Base-by-base conservation (phyloP, 108 stramenopile species). In the Pseudonitzschia pungens region DNA sequence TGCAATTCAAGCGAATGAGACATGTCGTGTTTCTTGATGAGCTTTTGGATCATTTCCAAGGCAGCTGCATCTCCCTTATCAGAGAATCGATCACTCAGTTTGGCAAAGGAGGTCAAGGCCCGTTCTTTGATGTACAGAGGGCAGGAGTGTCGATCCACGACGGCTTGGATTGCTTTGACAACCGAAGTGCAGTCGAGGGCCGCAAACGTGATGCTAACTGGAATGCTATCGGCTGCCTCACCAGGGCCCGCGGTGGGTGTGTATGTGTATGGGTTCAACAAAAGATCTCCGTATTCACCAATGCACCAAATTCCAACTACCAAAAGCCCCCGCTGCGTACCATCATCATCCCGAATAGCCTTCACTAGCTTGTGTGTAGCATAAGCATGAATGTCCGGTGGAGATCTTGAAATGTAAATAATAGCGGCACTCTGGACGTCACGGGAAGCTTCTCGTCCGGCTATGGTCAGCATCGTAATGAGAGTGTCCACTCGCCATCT, bases 281-380 rank as follows among this genome's bases (percentile, higher is more conserved):
- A 59, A 24, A 89, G 72, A 72, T 90, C 90, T 1, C 95, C 93
- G 71, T 84, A 92, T 72, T 97, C 96, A 12, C 96, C 96, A 56
- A 96, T 93, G 68, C 95, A 96, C 98, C 98, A 99, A 57, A 97
- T 91, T 15, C 96, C 97, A 27, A 96, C 96, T 26, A 83, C 81
- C 32, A 97, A 73, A 15, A 99, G 84, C 48, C 92, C 94, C 22
- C 74, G 56, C 69, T 97, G 98, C 16, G 88, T 75, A 14, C 92
- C 89, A 54, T 93, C 92, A 69, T 97, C 97, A 44, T 97, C 97
- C 54, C 86, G 75, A 65, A 98, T 76, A 15, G 93, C 92, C 74
- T 87, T 92, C 55, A 93, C 72, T 21, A 98, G 80, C 72, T 95
- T 96, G 96, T 99, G 98, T 36, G 85, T 91, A 14, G 96, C 88